Evolutionary conservation across 345 rosid species (phyloP), one percentile per base, ranked within the genome.

Genomic region (Ceriops zippeliana): DNA sequence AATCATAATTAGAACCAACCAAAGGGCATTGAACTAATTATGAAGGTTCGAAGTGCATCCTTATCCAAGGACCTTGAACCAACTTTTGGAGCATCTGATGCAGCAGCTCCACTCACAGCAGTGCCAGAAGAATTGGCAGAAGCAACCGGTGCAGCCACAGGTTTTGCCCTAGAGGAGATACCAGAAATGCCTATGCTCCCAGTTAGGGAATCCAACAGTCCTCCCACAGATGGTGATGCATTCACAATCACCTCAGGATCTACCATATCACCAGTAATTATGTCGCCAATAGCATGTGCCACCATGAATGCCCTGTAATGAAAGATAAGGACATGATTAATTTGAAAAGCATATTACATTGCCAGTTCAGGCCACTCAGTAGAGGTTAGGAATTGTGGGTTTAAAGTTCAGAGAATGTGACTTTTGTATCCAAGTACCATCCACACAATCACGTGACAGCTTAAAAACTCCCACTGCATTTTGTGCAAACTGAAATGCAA

Each of bases 191-290:
- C 98, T 63, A 90, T 89, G 78, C 95, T 90, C 57, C 98, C 97
- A 59, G 97, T 93, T 47, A 93, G 79, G n/a, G 98, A 91, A 81
- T 93, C 98, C 74, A 93, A 84, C 84, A 93, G 71, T 17, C 97
- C 97, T 28, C 96, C 98, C 54, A 91, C 97, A 3, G 93, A 88
- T 27, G 96, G 92, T 57, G 96, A 78, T 13, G 80, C 77, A 76
- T 70, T 86, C 35, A 81, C 91, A 73, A 91, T 81, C 77, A 91
- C 93, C 77, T 93, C 98, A 68, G 96, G 96, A 71, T 93, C 98
- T 3, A 78, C 79, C 15, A 77, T 73, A 76, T 93, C 98, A 38
- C 97, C 93, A 56, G 89, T 80, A 75, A 93, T 63, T 68, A 89
- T 68, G 69, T 93, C 98, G 65, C 91, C 95, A 74, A 93, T 79